Evolutionary conservation across 2,329 filamentous ascomycete species (phyloP).

Genomic region (Pseudocercospora vitis): DNA sequence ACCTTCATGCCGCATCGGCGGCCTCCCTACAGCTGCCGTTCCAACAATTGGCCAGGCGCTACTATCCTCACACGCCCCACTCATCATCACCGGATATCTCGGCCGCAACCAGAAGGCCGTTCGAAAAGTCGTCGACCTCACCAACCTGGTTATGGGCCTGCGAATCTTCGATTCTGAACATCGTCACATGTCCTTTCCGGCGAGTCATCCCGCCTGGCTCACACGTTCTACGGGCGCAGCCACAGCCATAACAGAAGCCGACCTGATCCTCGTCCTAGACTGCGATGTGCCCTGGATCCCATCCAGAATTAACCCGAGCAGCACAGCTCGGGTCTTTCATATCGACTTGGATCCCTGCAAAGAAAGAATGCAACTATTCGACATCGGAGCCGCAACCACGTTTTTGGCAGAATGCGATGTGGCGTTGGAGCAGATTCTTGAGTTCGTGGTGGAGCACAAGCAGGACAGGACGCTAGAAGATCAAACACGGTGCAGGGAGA

Average conservation of each 20-base stretch:
- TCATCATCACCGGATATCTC: constrained; percentile 67
- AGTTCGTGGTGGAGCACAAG: not conserved
- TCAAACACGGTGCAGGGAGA: not conserved
- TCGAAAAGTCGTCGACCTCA: constrained; percentile 60
- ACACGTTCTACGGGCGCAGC: constrained; percentile 69
- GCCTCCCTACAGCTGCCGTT: constrained; percentile 54
- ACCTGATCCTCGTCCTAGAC: constrained; percentile 77
- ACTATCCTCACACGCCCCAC: constrained; percentile 60
- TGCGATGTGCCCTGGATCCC: constrained; percentile 89
- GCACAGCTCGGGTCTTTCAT: constrained; percentile 58
- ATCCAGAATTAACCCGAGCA: constrained; percentile 60
- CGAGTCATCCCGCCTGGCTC: constrained; percentile 56
- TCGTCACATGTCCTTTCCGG: constrained; percentile 75
- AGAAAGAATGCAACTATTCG: constrained; percentile 55
- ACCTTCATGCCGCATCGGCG: constrained; percentile 59
- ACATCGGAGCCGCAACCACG: constrained; percentile 50
- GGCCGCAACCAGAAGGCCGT: constrained; percentile 65
- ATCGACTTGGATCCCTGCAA: constrained; percentile 65
- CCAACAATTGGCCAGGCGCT: constrained; percentile 61
- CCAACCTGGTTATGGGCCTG: constrained; percentile 63
- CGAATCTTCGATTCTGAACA: constrained; percentile 70
- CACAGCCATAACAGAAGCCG: constrained; percentile 67
- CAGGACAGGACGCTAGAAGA: not conserved
- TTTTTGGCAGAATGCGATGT: constrained; percentile 50
- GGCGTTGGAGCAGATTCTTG: constrained; percentile 64